Evolutionary conservation across 192 early-diverging fungal species (phyloP), one percentile per base, ranked within the genome.

Genomic region (Backusella morwellensis): DNA sequence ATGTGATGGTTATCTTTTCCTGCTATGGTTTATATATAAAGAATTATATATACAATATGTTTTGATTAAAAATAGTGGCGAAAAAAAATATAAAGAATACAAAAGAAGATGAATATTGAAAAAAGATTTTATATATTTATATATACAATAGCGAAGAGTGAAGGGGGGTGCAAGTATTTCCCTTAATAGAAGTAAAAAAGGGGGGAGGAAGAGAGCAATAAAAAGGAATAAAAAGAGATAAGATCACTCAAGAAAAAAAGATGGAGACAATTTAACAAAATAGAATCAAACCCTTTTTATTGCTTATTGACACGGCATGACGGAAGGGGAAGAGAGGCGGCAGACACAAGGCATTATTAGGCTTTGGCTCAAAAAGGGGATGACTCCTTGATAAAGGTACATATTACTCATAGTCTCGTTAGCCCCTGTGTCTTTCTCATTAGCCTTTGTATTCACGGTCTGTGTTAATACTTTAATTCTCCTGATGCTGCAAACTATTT

Each of bases 251-350:
- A 7, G 34, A 67, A 17, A 68, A 66, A 36, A 68, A 68, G 34
- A 36, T 34, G 67, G 17, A 68, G 67, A 68, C 67, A 68, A 68
- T 35, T 34, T 35, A 68, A 68, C 29, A 36, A 68, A 68, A 50
- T 34, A 72, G 70, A 72, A 72, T 19, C 15, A 44, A 32, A 42
- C 70, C 70, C 70, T 72, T 72, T 68, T 36, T 68, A 68, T 35
- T 36, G 29, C 34, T 68, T 68, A 72, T 50, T 72, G 70, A 72
- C 29, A 72, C 70, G 70, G 44, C 70, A 72, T 72, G 70, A 72
- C 44, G 70, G 42, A 50, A 72, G 70, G 70, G 68, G 66, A n/a
- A 29, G 70, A 44, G 44, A 41, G 70, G 70, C 70, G 70, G 70
- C 70, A 72, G 70, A 72, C 44, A 42, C 29, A 72, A 50, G 70